Evolutionary conservation across 768 basidiomycete species (phyloP).

Genomic region (Gautieria morchelliformis): DNA sequence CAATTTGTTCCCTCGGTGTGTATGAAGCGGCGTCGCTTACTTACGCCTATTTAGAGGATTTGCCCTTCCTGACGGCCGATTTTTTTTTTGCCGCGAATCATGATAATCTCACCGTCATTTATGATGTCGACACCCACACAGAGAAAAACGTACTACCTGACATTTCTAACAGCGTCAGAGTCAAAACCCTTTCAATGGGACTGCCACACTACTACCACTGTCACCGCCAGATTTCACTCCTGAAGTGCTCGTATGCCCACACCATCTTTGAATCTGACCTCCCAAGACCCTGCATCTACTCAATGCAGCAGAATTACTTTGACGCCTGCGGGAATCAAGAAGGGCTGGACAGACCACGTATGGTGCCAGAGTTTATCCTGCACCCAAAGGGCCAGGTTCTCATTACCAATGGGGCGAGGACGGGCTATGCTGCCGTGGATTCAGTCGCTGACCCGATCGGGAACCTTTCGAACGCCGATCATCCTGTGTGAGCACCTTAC

Average conservation of each 20-base stretch:
- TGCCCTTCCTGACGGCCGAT: conserved; percentile 43
- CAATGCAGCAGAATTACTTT: conserved; percentile 30
- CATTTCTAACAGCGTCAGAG: conserved; percentile 27
- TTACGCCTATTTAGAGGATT: conserved; percentile 2
- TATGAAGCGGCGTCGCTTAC: not conserved
- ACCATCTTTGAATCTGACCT: conserved; percentile 13
- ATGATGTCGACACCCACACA: conserved; percentile 25
- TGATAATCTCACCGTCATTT: conserved; percentile 43
- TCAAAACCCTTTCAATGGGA: conserved; percentile 22
- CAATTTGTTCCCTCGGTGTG: conserved; percentile 3
- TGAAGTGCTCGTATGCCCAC: conserved; percentile 20
- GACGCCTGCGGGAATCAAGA: conserved; percentile 17
- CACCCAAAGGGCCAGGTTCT: conserved; percentile 28
- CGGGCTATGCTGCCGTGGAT: conserved; percentile 39
- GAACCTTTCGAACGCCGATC: conserved; percentile 36
- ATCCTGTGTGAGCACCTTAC: conserved; percentile 13
- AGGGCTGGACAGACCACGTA: conserved; percentile 22
- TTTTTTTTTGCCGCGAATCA: conserved; percentile 61
- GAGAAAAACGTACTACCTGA: conserved; percentile 26
- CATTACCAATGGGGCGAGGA: conserved; percentile 31
- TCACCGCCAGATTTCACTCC: conserved; percentile 20
- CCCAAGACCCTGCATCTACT: conserved; percentile 20
- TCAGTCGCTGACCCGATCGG: conserved; percentile 48
- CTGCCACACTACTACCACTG: conserved; percentile 22
- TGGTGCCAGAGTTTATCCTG: conserved; percentile 26